phyloP scores from a whole-genome alignment of 495 filamentous ascomycete species.

The Penicillium fimorum region DNA sequence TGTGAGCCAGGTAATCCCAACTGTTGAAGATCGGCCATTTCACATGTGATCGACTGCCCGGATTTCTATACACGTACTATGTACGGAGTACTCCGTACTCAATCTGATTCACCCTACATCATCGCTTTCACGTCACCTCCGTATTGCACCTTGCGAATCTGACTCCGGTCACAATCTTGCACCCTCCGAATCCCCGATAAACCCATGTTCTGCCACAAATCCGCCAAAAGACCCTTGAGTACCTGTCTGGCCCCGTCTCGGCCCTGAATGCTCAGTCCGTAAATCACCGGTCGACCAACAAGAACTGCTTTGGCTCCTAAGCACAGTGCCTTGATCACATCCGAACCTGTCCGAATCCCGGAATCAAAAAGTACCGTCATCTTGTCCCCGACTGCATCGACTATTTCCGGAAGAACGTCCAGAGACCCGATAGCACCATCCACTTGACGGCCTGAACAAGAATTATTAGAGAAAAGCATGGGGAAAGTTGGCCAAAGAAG shows the following conservation, averaged over 20 bases:
- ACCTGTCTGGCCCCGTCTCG: conserved; percentile 58
- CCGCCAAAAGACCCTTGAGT: conserved; percentile 55
- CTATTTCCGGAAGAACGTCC: conserved; percentile 64
- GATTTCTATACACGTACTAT: not conserved
- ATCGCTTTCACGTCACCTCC: conserved; percentile 51
- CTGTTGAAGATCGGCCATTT: conserved; percentile 4
- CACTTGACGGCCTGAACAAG: conserved; percentile 54
- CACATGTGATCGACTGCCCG: conserved; percentile 23
- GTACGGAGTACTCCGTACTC: not conserved
- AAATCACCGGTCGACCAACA: conserved; percentile 83
- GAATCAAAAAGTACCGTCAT: conserved; percentile 63
- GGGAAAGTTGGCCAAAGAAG: not conserved
- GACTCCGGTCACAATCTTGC: conserved; percentile 48
- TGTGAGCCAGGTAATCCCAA: not conserved
- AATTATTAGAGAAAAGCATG: not conserved
- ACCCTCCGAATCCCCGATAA: conserved; percentile 55
- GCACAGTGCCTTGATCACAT: conserved; percentile 82
- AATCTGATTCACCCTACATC: conserved; percentile 26
- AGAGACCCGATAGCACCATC: conserved; percentile 64
- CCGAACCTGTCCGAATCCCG: conserved; percentile 58
- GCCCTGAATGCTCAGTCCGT: conserved; percentile 67
- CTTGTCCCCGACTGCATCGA: conserved; percentile 54
- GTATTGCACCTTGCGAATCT: conserved; percentile 54
- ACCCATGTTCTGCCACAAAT: conserved; percentile 61
- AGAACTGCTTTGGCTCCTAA: conserved; percentile 87